Evolutionary conservation across 2,329 filamentous ascomycete genomes (phyloP).

Genomic region (Penicillium hesseltinei): DNA sequence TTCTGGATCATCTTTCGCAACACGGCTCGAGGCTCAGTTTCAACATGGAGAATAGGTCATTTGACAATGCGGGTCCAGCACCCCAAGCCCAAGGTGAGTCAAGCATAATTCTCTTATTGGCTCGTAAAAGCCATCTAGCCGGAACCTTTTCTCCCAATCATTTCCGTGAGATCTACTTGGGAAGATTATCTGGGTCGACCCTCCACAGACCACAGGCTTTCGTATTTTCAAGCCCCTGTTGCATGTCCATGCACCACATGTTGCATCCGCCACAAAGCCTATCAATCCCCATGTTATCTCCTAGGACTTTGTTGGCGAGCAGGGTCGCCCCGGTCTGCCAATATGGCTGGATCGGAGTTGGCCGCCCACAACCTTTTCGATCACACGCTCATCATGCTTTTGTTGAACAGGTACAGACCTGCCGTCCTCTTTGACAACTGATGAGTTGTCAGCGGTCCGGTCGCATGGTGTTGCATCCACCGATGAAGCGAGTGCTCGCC

Average conservation of each 20-base stretch:
- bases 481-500: slow-evolving; percentile 12
- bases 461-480: slow-evolving; percentile 27
- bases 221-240: slow-evolving; percentile 11
- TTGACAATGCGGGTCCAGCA: slow-evolving; percentile 23
- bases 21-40: slow-evolving; percentile 1
- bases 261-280: slow-evolving; percentile 12
- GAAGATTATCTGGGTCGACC: slow-evolving; percentile 4
- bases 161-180: slow-evolving; percentile 11
- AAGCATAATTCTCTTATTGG: slow-evolving; percentile 5
- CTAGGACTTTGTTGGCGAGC: not conserved
- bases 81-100: slow-evolving; percentile 21
- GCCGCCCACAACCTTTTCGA: slow-evolving; percentile 28
- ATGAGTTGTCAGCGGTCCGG: slow-evolving; percentile 34
- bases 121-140: not conserved
- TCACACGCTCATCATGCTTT: slow-evolving; percentile 35
- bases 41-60: slow-evolving; percentile 22
- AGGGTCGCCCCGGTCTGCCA: not conserved
- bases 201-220: not conserved
- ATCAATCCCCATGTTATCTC: slow-evolving; percentile 9
- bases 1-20: not conserved
- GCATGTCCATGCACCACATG: slow-evolving; percentile 11
- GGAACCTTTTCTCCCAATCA: slow-evolving; percentile 12
- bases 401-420: slow-evolving; percentile 24
- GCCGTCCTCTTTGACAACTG: slow-evolving; percentile 14
- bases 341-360: slow-evolving; percentile 12